These are phyloP conservation scores for Fragilaria crotonensis DNA, from an alignment of 108 stramenopile species.

Conservation along the genomic window DNA sequence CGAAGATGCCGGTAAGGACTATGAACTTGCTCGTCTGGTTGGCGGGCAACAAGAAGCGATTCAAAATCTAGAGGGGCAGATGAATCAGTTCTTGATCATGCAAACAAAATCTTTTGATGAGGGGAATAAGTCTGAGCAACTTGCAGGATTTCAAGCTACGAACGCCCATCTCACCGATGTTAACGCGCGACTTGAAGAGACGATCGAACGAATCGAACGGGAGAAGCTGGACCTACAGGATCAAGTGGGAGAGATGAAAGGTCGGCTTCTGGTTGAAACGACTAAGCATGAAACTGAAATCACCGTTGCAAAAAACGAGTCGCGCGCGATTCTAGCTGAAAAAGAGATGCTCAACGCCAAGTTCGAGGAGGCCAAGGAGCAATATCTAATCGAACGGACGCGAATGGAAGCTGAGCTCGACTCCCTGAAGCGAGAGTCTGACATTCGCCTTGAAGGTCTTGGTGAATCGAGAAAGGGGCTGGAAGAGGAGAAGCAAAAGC, in stretches of 20 bases:
- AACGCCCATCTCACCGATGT: too few species aligned
- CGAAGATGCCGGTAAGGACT: conserved; percentile 17
- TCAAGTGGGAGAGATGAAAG: too few species aligned
- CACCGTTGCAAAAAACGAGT: too few species aligned
- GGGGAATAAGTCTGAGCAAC: too few species aligned
- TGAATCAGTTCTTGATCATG: too few species aligned
- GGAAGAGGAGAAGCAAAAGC: conserved; percentile 1
- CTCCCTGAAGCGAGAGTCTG: not conserved
- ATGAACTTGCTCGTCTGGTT: conserved; percentile 33
- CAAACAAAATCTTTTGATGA: too few species aligned
- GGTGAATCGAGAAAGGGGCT: conserved; percentile 8
- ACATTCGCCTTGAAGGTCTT: not conserved
- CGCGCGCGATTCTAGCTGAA: too few species aligned
- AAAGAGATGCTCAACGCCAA: too few species aligned
- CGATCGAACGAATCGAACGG: not conserved
- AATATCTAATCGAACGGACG: conserved; percentile 5
- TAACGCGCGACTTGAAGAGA: too few species aligned
- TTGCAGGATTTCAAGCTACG: too few species aligned
- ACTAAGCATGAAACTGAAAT: not conserved
- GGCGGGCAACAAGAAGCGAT: conserved; percentile 7
- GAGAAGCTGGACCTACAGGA: too few species aligned
- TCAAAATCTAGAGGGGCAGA: not conserved
- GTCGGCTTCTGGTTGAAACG: too few species aligned
- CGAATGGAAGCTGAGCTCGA: conserved; percentile 13
- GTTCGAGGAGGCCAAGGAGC: conserved; percentile 6